Evolutionary conservation across 352 stramenopile species (phyloP).

Genomic region (Phytophthora constricta): DNA sequence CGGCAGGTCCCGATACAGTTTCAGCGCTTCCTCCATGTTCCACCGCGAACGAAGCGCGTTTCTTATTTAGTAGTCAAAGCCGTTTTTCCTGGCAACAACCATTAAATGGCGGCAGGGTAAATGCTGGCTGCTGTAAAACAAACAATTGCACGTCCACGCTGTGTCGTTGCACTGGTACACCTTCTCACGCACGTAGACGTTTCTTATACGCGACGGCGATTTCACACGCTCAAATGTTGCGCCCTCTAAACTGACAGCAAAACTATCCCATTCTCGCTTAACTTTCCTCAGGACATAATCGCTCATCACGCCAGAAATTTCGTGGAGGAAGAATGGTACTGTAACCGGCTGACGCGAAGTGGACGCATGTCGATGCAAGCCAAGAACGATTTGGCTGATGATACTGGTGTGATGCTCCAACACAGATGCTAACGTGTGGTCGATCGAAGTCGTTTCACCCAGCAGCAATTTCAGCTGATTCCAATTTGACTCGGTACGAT

Average conservation of each 20-base stretch:
- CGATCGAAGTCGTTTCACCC: neutral
- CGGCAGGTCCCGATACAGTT: too few species aligned
- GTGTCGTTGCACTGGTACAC: neutral
- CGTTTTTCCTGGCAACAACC: too few species aligned
- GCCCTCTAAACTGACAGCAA: neutral
- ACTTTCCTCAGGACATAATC: neutral
- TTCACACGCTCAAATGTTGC: neutral
- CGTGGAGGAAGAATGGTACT: neutral
- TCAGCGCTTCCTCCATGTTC: too few species aligned
- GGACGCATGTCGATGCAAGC: neutral
- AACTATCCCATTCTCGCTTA: neutral
- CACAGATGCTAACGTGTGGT: conserved; percentile 3
- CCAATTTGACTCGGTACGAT: conserved; percentile 16
- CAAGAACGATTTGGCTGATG: conserved; percentile 11
- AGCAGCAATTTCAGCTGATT: conserved; percentile 11
- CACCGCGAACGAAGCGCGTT: too few species aligned
- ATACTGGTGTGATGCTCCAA: too few species aligned
- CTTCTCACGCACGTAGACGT: too few species aligned
- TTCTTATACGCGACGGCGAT: too few species aligned
- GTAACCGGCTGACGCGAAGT: neutral
- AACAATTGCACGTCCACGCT: neutral
- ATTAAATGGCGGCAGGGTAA: too few species aligned
- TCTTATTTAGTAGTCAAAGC: too few species aligned
- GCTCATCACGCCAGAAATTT: neutral
- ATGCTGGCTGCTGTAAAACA: neutral